phyloP scores from a whole-genome alignment of 352 stramenopile genomes.

The Pythium plurisporium region DNA sequence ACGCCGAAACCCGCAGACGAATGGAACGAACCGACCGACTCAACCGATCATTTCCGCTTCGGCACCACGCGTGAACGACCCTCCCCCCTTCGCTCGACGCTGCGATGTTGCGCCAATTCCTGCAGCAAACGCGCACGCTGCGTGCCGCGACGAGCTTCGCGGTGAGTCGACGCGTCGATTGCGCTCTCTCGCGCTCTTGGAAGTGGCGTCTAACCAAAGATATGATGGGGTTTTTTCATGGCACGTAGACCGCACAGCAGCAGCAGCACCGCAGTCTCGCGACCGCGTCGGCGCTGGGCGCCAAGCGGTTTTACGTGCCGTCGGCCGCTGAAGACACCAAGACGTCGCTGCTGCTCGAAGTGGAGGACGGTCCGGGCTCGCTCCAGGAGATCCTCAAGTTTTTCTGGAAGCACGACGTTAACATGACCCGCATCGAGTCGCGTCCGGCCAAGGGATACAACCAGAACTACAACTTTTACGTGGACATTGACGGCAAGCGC shows the following conservation, averaged over 20 bases:
- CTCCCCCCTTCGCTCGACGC: neutral
- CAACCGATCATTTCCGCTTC: conserved; percentile 7
- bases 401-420: conserved; percentile 97
- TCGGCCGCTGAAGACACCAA: conserved; percentile 46
- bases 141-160: conserved; percentile 4
- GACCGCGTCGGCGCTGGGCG: conserved; percentile 10
- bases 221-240: neutral
- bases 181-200: neutral
- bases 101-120: conserved; percentile 19
- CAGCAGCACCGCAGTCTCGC: conserved; percentile 11
- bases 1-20: conserved; percentile 10
- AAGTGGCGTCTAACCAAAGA: conserved; percentile 1
- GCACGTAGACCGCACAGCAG: too few relatives aligned
- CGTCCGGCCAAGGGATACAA: conserved; percentile 83
- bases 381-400: conserved; percentile 94
- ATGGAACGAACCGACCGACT: neutral
- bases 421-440: conserved; percentile 96
- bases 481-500: conserved; percentile 88
- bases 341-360: conserved; percentile 74
- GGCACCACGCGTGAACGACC: neutral
- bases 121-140: conserved; percentile 11
- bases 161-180: conserved; percentile 9
- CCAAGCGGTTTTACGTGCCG: conserved; percentile 27
- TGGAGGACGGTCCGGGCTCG: conserved; percentile 73
- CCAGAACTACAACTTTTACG: conserved; percentile 91